These are phyloP conservation scores for Rhizoclosmatium sp. DNA, from an alignment of 192 early-diverging fungal species.

Conservation along the genomic window DNA sequence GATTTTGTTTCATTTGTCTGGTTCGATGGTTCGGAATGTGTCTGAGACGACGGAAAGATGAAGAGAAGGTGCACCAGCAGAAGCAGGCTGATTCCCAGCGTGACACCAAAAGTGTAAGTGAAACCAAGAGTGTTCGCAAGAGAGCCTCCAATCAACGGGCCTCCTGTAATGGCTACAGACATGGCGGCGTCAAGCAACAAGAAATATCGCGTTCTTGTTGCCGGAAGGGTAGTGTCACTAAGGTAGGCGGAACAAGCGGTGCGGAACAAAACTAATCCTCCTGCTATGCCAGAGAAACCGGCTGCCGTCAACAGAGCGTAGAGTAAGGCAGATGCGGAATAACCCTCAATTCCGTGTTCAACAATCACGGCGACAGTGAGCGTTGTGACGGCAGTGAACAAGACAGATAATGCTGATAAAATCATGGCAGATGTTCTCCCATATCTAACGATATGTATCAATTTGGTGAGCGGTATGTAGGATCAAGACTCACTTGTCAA, in stretches of 20 bases:
- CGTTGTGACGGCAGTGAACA: background rate
- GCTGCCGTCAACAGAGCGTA: background rate
- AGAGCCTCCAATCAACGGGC: slow-evolving; percentile 16
- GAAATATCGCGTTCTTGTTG: slow-evolving; percentile 10
- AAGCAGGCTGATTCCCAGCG: background rate
- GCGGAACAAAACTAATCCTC: background rate
- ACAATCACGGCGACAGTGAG: background rate
- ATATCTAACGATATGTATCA: background rate
- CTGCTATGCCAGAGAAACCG: background rate
- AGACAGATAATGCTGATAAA: background rate
- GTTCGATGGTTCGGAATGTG: background rate
- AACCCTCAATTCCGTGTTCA: background rate
- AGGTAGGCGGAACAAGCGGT: slow-evolving; percentile 21
- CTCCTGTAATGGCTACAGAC: slow-evolving; percentile 9
- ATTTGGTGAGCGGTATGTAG: background rate
- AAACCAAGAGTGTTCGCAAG: background rate
- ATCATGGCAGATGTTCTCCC: slow-evolving; percentile 8
- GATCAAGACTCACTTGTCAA: background rate
- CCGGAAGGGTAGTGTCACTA: background rate
- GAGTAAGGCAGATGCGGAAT: background rate
- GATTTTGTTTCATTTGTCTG: background rate
- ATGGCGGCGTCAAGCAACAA: slow-evolving; percentile 16
- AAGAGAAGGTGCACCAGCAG: slow-evolving; percentile 19
- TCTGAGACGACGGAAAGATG: slow-evolving; percentile 4
- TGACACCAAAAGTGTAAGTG: background rate